Percentiles rank a stretch among this genome's conserved stretches.
These are phyloP conservation scores for Sclerotinia glacialis DNA, from an alignment of 2,329 filamentous ascomycete genomes.

Conservation along the genomic window DNA sequence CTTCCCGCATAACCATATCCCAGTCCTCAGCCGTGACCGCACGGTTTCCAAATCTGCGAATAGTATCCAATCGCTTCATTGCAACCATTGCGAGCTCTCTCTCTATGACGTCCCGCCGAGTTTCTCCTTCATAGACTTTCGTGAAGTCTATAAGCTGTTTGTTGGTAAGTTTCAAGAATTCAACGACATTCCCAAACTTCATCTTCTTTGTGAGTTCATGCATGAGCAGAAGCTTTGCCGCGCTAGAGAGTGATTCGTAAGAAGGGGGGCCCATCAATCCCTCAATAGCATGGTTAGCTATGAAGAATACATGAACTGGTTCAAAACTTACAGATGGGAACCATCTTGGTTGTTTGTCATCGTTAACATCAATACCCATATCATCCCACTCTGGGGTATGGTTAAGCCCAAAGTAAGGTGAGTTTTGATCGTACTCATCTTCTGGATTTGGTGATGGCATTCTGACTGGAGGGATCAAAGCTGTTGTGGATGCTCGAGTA, in stretches of 20 bases:
- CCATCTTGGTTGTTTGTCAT: neutral
- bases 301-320: neutral
- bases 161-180: neutral
- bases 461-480: too few species aligned
- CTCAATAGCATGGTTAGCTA: neutral
- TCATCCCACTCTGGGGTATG: neutral
- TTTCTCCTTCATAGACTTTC: neutral
- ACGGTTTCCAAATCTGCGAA: neutral
- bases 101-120: neutral
- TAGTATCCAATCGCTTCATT: neutral
- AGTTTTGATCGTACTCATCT: neutral
- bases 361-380: neutral
- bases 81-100: neutral
- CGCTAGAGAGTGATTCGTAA: neutral
- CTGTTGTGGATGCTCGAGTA: neutral
- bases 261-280: neutral
- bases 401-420: neutral
- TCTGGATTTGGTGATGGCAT: neutral
- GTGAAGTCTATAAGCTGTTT: neutral
- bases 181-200: neutral
- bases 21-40: neutral
- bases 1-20: neutral
- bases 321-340: neutral
- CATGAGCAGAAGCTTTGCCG: neutral
- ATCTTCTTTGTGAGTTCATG: neutral